Conservation (phyloP, 352 stramenopile species). For the Plasmopara viticola region DNA sequence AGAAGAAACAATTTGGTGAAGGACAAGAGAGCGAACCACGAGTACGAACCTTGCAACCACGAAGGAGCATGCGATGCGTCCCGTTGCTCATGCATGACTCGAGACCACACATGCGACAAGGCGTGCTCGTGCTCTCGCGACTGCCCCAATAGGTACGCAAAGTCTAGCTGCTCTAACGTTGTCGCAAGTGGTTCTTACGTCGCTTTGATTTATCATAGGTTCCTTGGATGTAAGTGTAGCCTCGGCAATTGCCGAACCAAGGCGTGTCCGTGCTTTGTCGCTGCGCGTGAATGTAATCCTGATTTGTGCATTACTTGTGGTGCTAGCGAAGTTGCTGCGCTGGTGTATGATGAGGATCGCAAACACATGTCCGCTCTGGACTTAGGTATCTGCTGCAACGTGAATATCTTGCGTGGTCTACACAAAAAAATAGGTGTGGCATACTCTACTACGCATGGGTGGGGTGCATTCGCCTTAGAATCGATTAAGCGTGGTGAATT, state of each 20-base stretch:
- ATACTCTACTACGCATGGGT: conserved; percentile 58
- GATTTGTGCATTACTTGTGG: conserved; percentile 55
- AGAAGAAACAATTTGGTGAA: conserved; percentile 60
- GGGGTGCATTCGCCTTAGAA: conserved; percentile 56
- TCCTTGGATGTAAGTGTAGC: conserved; percentile 47
- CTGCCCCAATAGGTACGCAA: conserved; percentile 55
- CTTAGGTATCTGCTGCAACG: conserved; percentile 61
- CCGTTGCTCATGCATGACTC: conserved; percentile 66
- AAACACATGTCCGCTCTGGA: conserved; percentile 34
- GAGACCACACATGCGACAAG: conserved; percentile 77
- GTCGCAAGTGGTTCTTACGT: background rate
- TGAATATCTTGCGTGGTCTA: conserved; percentile 50
- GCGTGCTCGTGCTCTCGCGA: conserved; percentile 75
- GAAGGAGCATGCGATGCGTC: conserved; percentile 49
- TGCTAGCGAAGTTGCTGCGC: conserved; percentile 42
- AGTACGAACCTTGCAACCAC: conserved; percentile 79
- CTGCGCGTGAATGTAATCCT: conserved; percentile 49
- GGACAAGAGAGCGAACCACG: conserved; percentile 52
- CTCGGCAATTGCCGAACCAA: conserved; percentile 58
- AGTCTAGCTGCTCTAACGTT: background rate
- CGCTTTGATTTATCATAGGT: conserved; percentile 15
- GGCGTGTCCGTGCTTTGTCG: conserved; percentile 54
- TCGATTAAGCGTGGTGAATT: conserved; percentile 59
- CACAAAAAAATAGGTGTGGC: conserved; percentile 58
- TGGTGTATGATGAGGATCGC: conserved; percentile 36